These are phyloP conservation scores for Fraxinus baroniana DNA, from an alignment of 305 asterid genomes.

Conservation along the genomic window DNA sequence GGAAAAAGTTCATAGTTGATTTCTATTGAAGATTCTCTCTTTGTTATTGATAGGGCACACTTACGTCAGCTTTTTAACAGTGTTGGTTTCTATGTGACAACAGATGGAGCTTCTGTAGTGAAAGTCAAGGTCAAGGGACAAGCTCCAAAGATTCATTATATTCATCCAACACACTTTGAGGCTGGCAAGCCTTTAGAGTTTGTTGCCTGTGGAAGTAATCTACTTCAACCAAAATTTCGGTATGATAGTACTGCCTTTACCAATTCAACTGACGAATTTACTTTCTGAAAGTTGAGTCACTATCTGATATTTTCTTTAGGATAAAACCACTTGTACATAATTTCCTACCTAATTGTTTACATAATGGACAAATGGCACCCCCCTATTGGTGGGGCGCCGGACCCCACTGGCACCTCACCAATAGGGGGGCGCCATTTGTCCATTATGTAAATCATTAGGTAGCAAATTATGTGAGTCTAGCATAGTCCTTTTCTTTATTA, in stretches of 20 bases:
- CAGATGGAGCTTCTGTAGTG: conserved; percentile 60
- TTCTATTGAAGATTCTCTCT: background rate
- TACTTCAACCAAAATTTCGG: conserved; percentile 84
- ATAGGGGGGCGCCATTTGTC: too few relatives aligned
- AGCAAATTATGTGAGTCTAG: too few relatives aligned
- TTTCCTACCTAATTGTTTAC: too few relatives aligned
- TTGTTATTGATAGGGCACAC: background rate
- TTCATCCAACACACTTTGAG: conserved; percentile 78
- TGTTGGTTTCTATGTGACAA: conserved; percentile 31
- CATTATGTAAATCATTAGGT: too few relatives aligned
- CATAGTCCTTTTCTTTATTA: background rate
- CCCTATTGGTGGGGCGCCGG: too few relatives aligned
- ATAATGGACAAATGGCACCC: too few relatives aligned
- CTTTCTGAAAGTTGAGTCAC: background rate
- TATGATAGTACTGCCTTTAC: conserved; percentile 26
- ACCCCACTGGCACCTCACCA: too few relatives aligned
- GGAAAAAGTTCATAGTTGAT: conserved; percentile 1
- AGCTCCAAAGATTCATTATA: conserved; percentile 74
- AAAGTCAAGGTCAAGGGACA: conserved; percentile 54
- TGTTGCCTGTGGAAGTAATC: conserved; percentile 79
- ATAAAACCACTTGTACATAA: too few relatives aligned
- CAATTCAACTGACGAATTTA: background rate
- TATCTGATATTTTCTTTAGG: background rate
- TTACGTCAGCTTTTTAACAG: conserved; percentile 17
- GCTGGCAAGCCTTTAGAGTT: conserved; percentile 92